Conservation (phyloP, 164 flowering plant genomes). For the Platanus orientalis region DNA sequence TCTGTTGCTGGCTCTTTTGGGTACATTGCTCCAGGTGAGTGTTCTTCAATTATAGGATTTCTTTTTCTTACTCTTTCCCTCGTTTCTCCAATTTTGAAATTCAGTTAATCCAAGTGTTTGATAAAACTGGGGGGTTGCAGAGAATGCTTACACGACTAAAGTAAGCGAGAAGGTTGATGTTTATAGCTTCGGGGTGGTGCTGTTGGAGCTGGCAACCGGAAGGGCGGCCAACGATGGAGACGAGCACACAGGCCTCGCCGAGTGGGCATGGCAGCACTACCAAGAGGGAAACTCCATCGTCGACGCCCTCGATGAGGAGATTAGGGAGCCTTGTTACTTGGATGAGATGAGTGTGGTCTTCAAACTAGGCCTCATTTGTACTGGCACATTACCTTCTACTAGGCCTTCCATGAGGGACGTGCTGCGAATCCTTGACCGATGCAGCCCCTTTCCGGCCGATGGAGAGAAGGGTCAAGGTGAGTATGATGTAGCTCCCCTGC, state of each 20-base stretch:
- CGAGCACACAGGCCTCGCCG: conserved; percentile 41
- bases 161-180: too few relatives aligned
- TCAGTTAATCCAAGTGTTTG: background rate
- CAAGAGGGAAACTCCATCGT: conserved; percentile 27
- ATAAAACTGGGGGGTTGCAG: conserved; percentile 25
- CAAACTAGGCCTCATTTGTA: conserved; percentile 56
- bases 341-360: conserved; percentile 51
- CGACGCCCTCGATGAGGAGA: conserved; percentile 45
- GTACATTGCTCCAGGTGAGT: conserved; percentile 78
- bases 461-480: conserved; percentile 20
- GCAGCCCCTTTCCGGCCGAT: background rate
- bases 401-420: conserved; percentile 71
- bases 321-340: conserved; percentile 35
- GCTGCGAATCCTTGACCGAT: conserved; percentile 34
- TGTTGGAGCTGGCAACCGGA: too few relatives aligned
- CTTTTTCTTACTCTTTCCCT: too few relatives aligned
- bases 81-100: background rate
- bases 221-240: conserved; percentile 44
- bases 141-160: conserved; percentile 45
- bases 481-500: conserved; percentile 41
- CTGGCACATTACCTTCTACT: conserved; percentile 35
- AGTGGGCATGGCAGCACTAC: conserved; percentile 56
- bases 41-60: too few relatives aligned
- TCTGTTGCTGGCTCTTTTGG: conserved; percentile 66
- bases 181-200: too few relatives aligned